These are phyloP conservation scores for Zopfochytrium polystomum DNA, from an alignment of 371 early-diverging fungal genomes.

Conservation along the genomic window DNA sequence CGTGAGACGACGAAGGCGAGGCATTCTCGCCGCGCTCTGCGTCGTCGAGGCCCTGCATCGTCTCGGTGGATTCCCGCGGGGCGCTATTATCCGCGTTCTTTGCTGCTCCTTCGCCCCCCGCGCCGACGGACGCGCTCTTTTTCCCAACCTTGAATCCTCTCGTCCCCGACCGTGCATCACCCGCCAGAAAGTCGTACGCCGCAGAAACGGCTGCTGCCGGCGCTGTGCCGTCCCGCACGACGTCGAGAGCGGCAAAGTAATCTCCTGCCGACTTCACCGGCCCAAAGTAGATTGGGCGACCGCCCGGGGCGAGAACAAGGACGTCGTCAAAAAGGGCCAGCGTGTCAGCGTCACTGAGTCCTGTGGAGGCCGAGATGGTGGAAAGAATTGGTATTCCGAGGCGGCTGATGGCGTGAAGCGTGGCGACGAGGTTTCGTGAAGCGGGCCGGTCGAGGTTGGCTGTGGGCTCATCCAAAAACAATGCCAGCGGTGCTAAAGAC, in stretches of 20 bases:
- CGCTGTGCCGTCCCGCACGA: slow-evolving; percentile 26
- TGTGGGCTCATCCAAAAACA: slow-evolving; percentile 92
- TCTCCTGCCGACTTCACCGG: slow-evolving; percentile 26
- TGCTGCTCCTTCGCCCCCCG: too few species aligned
- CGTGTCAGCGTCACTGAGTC: slow-evolving; percentile 83
- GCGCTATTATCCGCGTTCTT: too few species aligned
- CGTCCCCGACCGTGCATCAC: too few species aligned
- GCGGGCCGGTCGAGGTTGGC: slow-evolving; percentile 76
- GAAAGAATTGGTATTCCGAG: slow-evolving; percentile 67
- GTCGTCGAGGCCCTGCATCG: not conserved
- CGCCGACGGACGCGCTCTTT: too few species aligned
- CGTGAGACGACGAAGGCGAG: not conserved
- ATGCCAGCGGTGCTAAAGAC: slow-evolving; percentile 56
- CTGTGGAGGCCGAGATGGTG: too few species aligned
- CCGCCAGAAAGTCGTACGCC: too few species aligned
- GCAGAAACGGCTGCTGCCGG: too few species aligned
- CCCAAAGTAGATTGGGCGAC: slow-evolving; percentile 76
- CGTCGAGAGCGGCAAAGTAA: slow-evolving; percentile 37
- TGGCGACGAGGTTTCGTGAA: slow-evolving; percentile 36
- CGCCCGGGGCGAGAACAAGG: slow-evolving; percentile 73
- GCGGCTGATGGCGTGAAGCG: slow-evolving; percentile 24
- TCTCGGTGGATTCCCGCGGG: too few species aligned
- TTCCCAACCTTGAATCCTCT: too few species aligned
- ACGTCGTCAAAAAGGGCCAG: slow-evolving; percentile 85
- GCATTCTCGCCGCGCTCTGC: not conserved